Conservation (phyloP, 768 basidiomycete genomes). For the Kwoniella sp. region DNA sequence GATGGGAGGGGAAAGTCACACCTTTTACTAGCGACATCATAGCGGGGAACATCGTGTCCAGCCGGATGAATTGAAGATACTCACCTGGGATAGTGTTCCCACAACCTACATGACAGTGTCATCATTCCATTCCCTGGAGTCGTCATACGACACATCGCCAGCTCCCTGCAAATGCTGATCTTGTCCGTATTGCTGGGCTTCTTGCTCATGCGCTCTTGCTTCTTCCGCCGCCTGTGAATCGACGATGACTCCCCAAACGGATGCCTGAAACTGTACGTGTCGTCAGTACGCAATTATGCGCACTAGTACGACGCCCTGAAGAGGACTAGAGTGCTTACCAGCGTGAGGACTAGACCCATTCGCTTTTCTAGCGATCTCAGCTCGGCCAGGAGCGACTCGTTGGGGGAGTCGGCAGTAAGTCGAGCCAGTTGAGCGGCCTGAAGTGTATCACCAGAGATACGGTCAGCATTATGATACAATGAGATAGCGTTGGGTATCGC, state of each 20-base stretch:
- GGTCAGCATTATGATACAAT: conserved; percentile 55
- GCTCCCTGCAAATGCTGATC: neutral
- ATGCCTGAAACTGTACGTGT: conserved; percentile 75
- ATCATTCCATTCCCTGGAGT: conserved; percentile 10
- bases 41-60: too few relatives aligned
- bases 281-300: neutral
- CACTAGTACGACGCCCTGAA: too few relatives aligned
- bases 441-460: too few relatives aligned
- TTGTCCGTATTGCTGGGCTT: conserved; percentile 1
- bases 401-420: conserved; percentile 67
- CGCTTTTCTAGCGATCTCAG: conserved; percentile 82
- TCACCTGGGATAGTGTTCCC: neutral
- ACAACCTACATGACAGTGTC: neutral
- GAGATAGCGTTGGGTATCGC: too few relatives aligned
- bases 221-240: conserved; percentile 49
- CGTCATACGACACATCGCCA: conserved; percentile 7
- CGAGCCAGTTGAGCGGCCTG: conserved; percentile 55
- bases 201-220: conserved; percentile 6
- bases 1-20: conserved; percentile 21
- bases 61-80: neutral
- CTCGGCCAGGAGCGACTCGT: conserved; percentile 68
- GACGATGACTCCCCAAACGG: conserved; percentile 83
- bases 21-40: conserved; percentile 45
- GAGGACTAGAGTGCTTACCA: conserved; percentile 57
- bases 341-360: conserved; percentile 88